Evolutionary conservation across 306 rosid species (phyloP), one percentile per base, ranked within the genome.

Genomic region (Sesbania bispinosa): DNA sequence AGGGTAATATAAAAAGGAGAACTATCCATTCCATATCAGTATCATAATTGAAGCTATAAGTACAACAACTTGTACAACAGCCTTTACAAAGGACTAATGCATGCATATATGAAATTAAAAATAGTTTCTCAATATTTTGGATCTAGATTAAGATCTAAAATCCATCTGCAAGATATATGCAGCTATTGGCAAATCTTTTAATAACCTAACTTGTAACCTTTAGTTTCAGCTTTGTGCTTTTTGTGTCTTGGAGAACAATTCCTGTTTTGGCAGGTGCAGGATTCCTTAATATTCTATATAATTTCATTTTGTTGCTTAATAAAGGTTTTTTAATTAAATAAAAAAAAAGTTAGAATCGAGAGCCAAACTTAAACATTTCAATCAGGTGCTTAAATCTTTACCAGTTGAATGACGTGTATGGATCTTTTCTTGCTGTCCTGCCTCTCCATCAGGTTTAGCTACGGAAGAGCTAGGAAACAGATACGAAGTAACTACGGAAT

Each of bases 11-110:
- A 14, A 21, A 75, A 21, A 30, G 24, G 19, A 18, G 10, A 55
- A 76, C 3, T 50, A 69, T 53, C 15, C 32, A 41, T 48, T 68
- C 27, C 48, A 50, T 68, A 76, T n/a, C n/a, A n/a, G 38, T 46
- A 67, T 50, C 21, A 67, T 69, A 38, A 69, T 68, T 52, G 60
- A 62, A 61, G 52, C 21, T n/a, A 61, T 16, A 43, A 71, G 78
- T 79, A 79, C 78, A 55, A 46, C 4, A 35, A 5, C 16, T 11
- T 21, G 82, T 55, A 76, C 70, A n/a, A n/a, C 46, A 45, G 67
- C 46, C 36, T 67, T 5, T 33, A 6, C 20, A 13, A 18, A 24
- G 60, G 72, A 70, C 18, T 15, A n/a, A 54, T 71, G 82, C 74
- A 78, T 71, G 78, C 59, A 70, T 35, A n/a, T n/a, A 8, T 62